A percentile compares a stretch with the other conserved stretches of the same genome.
Conservation (phyloP, 2,329 filamentous ascomycete species). For the Aureobasidium vineae region DNA sequence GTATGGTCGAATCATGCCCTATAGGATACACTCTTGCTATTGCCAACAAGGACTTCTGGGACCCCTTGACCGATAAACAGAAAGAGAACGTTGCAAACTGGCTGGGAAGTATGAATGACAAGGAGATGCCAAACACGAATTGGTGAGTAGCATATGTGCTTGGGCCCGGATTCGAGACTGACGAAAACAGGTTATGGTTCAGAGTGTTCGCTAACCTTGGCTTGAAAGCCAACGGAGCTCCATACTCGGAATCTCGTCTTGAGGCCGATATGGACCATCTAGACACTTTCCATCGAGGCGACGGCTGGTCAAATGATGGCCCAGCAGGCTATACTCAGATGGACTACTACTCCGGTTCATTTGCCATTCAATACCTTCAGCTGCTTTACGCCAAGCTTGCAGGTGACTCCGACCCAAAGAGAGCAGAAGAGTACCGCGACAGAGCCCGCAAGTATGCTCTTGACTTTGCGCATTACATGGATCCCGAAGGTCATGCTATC, state of each 20-base stretch:
- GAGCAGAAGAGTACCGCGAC: slow-evolving; percentile 67
- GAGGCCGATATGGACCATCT: slow-evolving; percentile 75
- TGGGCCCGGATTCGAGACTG: background rate
- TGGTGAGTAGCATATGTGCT: slow-evolving; percentile 42
- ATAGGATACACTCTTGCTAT: slow-evolving; percentile 73
- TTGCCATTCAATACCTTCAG: slow-evolving; percentile 78
- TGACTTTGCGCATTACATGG: slow-evolving; percentile 74
- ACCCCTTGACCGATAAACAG: slow-evolving; percentile 61
- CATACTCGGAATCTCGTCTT: slow-evolving; percentile 66
- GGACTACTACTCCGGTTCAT: slow-evolving; percentile 82
- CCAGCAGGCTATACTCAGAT: slow-evolving; percentile 77
- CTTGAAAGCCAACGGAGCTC: slow-evolving; percentile 69
- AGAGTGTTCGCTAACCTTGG: slow-evolving; percentile 80
- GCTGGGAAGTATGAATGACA: slow-evolving; percentile 76
- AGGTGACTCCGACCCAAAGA: slow-evolving; percentile 60
- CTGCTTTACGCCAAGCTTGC: slow-evolving; percentile 73
- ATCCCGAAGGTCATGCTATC: slow-evolving; percentile 67
- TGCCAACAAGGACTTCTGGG: slow-evolving; percentile 63
- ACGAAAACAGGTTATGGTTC: slow-evolving; percentile 70
- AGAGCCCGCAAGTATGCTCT: slow-evolving; percentile 65
- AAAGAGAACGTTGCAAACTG: slow-evolving; percentile 66
- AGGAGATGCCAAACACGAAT: slow-evolving; percentile 68
- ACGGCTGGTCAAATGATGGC: slow-evolving; percentile 76
- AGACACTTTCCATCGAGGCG: slow-evolving; percentile 77
- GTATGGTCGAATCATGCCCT: slow-evolving; percentile 84